Evolutionary conservation across 805 yeast genomes (phyloP).

Genomic region (Kuraishia piskuri): DNA sequence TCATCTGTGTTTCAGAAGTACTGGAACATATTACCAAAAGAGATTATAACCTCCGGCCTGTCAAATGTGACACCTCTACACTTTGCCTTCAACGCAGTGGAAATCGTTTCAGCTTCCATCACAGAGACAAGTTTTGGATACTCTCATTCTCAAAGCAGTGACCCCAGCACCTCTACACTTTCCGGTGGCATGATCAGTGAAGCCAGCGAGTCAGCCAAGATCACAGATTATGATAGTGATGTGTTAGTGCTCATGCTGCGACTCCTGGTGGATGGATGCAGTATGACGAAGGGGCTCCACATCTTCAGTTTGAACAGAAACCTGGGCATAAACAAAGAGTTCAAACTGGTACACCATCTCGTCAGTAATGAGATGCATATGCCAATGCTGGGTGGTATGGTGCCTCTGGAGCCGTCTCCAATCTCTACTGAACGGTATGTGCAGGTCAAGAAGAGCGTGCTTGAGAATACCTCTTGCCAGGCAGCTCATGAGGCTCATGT

Average conservation of each 20-base stretch:
- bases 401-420: background rate
- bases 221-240: conserved; percentile 5
- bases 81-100: conserved; percentile 43
- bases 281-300: conserved; percentile 29
- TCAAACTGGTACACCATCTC: conserved; percentile 8
- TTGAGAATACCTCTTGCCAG: background rate
- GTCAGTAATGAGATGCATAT: background rate
- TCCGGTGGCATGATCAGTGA: background rate
- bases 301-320: conserved; percentile 46
- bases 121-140: conserved; percentile 21
- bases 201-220: conserved; percentile 10
- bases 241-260: conserved; percentile 9
- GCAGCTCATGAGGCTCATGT: conserved; percentile 34
- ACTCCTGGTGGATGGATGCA: conserved; percentile 29
- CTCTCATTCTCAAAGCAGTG: background rate
- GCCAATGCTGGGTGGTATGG: background rate
- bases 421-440: background rate
- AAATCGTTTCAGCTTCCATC: conserved; percentile 38
- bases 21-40: conserved; percentile 24
- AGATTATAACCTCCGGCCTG: conserved; percentile 26
- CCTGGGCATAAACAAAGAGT: conserved; percentile 42
- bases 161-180: background rate
- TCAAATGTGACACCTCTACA: conserved; percentile 47
- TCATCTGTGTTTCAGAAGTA: conserved; percentile 18
- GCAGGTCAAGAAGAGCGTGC: background rate